Evolutionary conservation across 2,329 filamentous ascomycete genomes (phyloP).

Genomic region (Aspergillus unguis): DNA sequence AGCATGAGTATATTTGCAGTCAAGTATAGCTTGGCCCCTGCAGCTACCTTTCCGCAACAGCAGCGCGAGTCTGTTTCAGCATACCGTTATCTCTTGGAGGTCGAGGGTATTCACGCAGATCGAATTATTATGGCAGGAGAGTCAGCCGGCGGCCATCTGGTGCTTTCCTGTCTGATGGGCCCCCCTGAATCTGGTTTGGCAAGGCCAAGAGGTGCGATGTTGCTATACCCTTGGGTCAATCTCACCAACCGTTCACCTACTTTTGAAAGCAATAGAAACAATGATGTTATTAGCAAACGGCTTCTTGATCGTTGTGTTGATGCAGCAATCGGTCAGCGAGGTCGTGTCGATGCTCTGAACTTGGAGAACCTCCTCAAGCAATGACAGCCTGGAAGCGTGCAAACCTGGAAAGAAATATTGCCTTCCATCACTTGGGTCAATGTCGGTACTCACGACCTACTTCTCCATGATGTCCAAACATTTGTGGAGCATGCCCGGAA

Average conservation of each 20-base stretch:
- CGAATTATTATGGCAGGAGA: slow-evolving; percentile 3
- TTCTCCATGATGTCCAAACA: not conserved
- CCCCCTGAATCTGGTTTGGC: not conserved
- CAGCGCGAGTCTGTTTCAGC: slow-evolving; percentile 3
- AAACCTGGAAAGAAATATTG: not conserved
- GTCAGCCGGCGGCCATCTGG: slow-evolving; percentile 1
- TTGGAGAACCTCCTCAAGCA: not conserved
- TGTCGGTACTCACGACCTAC: not conserved
- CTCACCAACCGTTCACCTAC: not conserved
- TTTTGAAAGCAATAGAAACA: slow-evolving; percentile 1
- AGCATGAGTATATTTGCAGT: not conserved
- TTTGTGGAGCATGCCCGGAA: not conserved
- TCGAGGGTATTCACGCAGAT: not conserved
- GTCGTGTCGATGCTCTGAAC: not conserved
- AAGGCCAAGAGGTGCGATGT: not conserved
- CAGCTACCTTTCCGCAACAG: slow-evolving; percentile 1
- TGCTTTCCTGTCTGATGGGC: not conserved
- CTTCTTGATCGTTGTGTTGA: slow-evolving; percentile 5
- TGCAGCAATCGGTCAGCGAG: not conserved
- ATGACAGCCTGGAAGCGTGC: not conserved
- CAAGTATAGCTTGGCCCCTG: not conserved
- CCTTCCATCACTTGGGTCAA: slow-evolving; percentile 1
- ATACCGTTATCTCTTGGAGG: not conserved
- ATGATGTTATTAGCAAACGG: slow-evolving; percentile 1
- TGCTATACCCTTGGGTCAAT: slow-evolving; percentile 3